Evolutionary conservation across 2,329 filamentous ascomycete species (phyloP), one percentile per base, ranked within the genome.

Genomic region (Arthrobotrys musiformis): DNA sequence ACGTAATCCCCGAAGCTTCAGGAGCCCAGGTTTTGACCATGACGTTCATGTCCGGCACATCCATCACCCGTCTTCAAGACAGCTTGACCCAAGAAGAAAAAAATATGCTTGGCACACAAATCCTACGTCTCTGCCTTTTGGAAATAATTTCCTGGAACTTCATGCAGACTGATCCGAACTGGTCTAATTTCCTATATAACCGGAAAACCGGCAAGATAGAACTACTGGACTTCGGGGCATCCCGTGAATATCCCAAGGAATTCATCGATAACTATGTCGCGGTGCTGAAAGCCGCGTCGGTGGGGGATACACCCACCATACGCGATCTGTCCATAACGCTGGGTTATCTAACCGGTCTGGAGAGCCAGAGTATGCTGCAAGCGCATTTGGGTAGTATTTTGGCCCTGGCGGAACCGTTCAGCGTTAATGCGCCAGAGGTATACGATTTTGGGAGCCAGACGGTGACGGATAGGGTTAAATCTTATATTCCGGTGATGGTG

Each of bases 91-190:
- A 98, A 82, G 86, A 89, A 61, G 93, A 98, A 83, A 90, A 91
- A 76, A 93, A 99, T 85, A 97, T 94, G 93, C 42, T 80, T 64
- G 60, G 79, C 70, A 63, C 78, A 26, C 24, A 76, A 73, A 50
- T 81, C 73, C 88, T 98, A 63, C 92, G 93, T 2, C 90, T 99
- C 9, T 98, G 93, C 82, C 88, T 98, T 42, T 91, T 94, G 73
- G 95, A 98, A 85, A 94, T 98, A 80, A 91, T 91, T 79, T 93
- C 97, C 84, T 98, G 97, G 88, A 90, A 88, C 77, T 98, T 97
- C 85, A 99, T 99, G 95, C 95, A 99, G 85, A 99, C 95, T 4
- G 95, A 99, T 82, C 95, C 95, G 44, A 99, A 99, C 86, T 99
- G 95, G 95, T 98, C 94, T 35, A 99, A 99, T 84, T 99, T 99